Base-by-base conservation (phyloP, 345 rosid genomes). In the Aurinia saxatilis region DNA sequence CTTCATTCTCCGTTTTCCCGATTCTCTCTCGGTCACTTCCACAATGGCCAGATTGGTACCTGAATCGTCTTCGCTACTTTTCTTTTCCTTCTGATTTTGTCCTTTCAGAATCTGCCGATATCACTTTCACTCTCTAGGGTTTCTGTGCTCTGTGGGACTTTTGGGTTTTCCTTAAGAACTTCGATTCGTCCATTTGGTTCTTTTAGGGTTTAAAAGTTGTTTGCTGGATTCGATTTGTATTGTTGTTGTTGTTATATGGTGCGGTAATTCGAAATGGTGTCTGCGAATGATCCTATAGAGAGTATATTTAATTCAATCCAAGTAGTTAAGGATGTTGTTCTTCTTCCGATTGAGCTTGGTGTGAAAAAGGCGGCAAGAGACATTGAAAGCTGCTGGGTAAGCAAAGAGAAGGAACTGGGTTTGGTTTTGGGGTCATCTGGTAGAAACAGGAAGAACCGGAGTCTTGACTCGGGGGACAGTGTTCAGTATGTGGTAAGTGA, bases 201-300 rank as follows among this genome's bases (percentile, higher is more conserved):
- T 49, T 56, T 29, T 63, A 65, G 75, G 75, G 70, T 71, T 47
- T 29, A 38, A 48, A 8, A 52, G 19, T 9, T 58, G 34, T 50
- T n/a, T 54, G 6, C 17, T 15, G 13, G 57, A 39, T 47, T 70
- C 58, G 65, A 49, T 55, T 10, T 53, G 8, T 2, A 1, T 1
- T 29, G 21, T 19, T 39, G 34, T 6, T 18, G 21, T 60, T 12
- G 61, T 64, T 65, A 71, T 6, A 65, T 72, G 71, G 18, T 72
- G 44, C 19, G 34, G 45, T 57, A 44, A 56, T 0, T 36, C 11
- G 77, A 66, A 65, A 91, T 88, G 95, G 82, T 81, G 75, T 79
- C 88, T 30, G 61, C 60, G 51, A 90, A 86, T 76, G 91, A 90
- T 62, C 95, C 79, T 39, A 51, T 84, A 33, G 90, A 86, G 58